phyloP scores from a whole-genome alignment of 208 protist genomes.

The Leptomonas pyrrhocoris region DNA sequence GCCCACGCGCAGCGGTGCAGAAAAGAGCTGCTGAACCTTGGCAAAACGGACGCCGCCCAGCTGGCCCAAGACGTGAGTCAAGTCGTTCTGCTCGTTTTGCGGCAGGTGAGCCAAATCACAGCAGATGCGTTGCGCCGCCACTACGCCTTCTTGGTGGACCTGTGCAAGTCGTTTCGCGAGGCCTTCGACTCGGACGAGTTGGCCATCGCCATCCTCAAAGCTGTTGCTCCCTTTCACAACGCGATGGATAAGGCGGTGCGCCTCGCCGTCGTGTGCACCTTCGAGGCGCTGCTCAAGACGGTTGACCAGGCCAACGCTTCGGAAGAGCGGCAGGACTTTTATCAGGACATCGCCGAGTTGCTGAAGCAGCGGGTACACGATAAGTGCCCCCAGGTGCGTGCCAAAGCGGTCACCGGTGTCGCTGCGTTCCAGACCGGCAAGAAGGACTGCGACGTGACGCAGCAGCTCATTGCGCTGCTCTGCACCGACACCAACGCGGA shows the following conservation, averaged over 20 bases:
- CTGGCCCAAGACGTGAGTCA: constrained; percentile 46
- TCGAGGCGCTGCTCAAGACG: constrained; percentile 74
- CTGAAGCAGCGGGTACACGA: constrained; percentile 86
- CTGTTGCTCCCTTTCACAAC: constrained; percentile 76
- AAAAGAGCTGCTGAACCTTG: constrained; percentile 47
- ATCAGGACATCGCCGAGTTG: constrained; percentile 76
- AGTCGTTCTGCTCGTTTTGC: constrained; percentile 74
- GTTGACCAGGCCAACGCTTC: constrained; percentile 80
- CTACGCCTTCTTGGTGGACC: constrained; percentile 76
- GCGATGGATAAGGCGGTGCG: constrained; percentile 86
- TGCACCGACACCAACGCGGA: constrained; percentile 82
- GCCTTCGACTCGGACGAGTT: constrained; percentile 55
- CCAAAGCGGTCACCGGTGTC: constrained; percentile 65
- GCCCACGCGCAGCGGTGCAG: constrained; percentile 71
- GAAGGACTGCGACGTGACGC: constrained; percentile 85
- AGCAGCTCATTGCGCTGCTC: constrained; percentile 83
- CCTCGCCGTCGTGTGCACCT: constrained; percentile 68
- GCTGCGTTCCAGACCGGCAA: constrained; percentile 85
- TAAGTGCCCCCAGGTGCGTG: constrained; percentile 69
- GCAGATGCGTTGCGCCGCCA: constrained; percentile 75
- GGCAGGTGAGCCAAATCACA: constrained; percentile 71
- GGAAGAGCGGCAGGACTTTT: constrained; percentile 85
- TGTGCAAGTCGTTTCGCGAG: constrained; percentile 72
- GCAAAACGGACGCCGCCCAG: constrained; percentile 4
- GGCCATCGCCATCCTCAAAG: constrained; percentile 59